phyloP scores from a whole-genome alignment of 257 asterid genomes.

The Verbascum thapsus region DNA sequence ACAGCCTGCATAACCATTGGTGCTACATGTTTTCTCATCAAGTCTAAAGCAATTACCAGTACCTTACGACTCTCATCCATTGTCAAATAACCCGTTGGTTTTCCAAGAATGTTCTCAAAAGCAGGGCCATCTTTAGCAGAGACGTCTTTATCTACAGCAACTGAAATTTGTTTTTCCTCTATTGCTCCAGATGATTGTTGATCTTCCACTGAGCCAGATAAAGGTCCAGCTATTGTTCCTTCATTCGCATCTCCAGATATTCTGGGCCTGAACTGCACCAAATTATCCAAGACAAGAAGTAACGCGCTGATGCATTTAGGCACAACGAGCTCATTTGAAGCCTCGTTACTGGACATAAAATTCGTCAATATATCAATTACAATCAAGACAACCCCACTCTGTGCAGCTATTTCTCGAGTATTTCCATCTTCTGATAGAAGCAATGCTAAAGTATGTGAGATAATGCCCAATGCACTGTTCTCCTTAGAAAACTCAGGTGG shows the following conservation, averaged over 20 bases:
- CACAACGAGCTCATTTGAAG: slow-evolving; percentile 53
- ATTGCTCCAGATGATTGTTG: slow-evolving; percentile 55
- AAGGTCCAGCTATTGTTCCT: slow-evolving; percentile 44
- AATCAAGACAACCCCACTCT: slow-evolving; percentile 60
- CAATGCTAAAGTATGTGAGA: slow-evolving; percentile 84
- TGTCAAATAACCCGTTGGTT: slow-evolving; percentile 85
- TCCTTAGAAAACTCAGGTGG: slow-evolving; percentile 74
- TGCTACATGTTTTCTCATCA: slow-evolving; percentile 75
- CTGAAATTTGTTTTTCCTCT: slow-evolving; percentile 42
- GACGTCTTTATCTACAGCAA: slow-evolving; percentile 49
- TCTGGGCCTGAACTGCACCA: slow-evolving; percentile 76
- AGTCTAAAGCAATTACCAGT: slow-evolving; percentile 73
- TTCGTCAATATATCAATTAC: slow-evolving; percentile 68
- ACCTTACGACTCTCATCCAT: slow-evolving; percentile 74
- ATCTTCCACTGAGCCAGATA: slow-evolving; percentile 54
- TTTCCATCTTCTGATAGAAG: slow-evolving; percentile 85
- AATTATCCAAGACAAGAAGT: slow-evolving; percentile 85
- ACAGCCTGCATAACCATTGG: slow-evolving; percentile 93
- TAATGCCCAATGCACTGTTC: slow-evolving; percentile 67
- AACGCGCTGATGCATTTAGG: slow-evolving; percentile 86
- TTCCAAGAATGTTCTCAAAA: slow-evolving; percentile 77
- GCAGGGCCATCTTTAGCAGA: slow-evolving; percentile 39
- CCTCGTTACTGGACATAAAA: slow-evolving; percentile 60
- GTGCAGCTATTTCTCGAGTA: slow-evolving; percentile 67
- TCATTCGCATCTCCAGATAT: slow-evolving; percentile 52